Evolutionary conservation across 805 yeast species (phyloP).

Genomic region (Candida lessepsii): DNA sequence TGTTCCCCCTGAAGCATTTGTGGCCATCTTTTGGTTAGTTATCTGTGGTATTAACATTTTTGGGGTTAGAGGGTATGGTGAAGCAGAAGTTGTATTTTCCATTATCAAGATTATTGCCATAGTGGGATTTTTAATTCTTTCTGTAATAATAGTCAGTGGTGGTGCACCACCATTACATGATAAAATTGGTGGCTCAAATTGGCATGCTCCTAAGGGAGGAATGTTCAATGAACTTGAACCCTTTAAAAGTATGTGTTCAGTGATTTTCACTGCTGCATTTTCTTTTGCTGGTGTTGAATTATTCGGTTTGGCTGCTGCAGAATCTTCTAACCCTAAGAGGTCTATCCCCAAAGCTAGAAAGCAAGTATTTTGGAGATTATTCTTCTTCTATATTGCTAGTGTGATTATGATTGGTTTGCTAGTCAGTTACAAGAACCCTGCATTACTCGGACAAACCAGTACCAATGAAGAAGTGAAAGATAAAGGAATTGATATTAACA

Average conservation of each 20-base stretch:
- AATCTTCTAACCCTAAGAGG: conserved; percentile 59
- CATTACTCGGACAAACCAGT: conserved; percentile 19
- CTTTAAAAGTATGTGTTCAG: conserved; percentile 61
- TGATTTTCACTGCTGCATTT: conserved; percentile 61
- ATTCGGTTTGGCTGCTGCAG: conserved; percentile 65
- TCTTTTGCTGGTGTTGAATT: conserved; percentile 69
- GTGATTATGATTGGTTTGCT: conserved; percentile 54
- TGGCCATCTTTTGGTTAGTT: conserved; percentile 51
- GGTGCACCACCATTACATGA: conserved; percentile 56
- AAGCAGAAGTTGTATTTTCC: conserved; percentile 61
- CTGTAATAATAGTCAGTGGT: conserved; percentile 56
- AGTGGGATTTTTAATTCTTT: conserved; percentile 55
- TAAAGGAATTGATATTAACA: conserved; percentile 24
- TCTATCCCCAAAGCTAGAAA: conserved; percentile 63
- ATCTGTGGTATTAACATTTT: conserved; percentile 54
- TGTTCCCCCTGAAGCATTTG: conserved; percentile 53
- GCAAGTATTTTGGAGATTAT: conserved; percentile 64
- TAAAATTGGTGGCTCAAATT: conserved; percentile 58
- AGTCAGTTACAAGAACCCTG: conserved; percentile 35
- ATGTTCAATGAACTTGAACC: conserved; percentile 39
- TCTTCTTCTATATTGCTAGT: conserved; percentile 55
- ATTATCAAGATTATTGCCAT: conserved; percentile 56
- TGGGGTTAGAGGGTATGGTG: conserved; percentile 69
- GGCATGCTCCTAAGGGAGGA: conserved; percentile 56
- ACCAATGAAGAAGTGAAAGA: conserved; percentile 15